phyloP scores from a whole-genome alignment of 768 basidiomycete genomes.

The Suillus tomentosus region DNA sequence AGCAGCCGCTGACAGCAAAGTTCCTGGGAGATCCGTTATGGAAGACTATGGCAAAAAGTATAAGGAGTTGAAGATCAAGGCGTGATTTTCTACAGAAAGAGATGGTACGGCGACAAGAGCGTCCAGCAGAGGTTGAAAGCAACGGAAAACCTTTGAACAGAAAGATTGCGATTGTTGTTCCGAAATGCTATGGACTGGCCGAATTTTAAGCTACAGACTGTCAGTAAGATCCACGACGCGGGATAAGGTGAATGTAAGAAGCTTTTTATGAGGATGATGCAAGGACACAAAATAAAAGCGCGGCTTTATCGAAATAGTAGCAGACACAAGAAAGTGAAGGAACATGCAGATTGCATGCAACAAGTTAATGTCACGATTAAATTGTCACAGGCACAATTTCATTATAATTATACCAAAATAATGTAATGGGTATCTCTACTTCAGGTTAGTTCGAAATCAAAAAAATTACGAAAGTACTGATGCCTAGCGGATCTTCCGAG shows the following conservation, averaged over 20 bases:
- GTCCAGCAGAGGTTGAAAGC: slow-evolving; percentile 4
- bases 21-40: slow-evolving; percentile 8
- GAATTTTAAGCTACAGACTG: neutral
- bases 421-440: slow-evolving; percentile 25
- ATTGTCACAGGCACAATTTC: slow-evolving; percentile 38
- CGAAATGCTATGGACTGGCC: slow-evolving; percentile 14
- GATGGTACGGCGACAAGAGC: slow-evolving; percentile 1
- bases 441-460: neutral
- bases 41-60: neutral
- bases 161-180: slow-evolving; percentile 18
- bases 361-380: slow-evolving; percentile 27
- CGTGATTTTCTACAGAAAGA: slow-evolving; percentile 1
- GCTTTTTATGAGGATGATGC: slow-evolving; percentile 5
- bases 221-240: neutral
- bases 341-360: slow-evolving; percentile 23
- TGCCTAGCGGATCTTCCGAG: slow-evolving; percentile 16
- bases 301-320: slow-evolving; percentile 10
- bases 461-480: neutral
- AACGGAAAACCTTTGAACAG: neutral
- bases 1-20: slow-evolving; percentile 8
- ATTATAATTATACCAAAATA: slow-evolving; percentile 24
- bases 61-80: slow-evolving; percentile 2
- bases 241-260: slow-evolving; percentile 8
- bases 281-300: slow-evolving; percentile 1
- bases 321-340: slow-evolving; percentile 17